Conservation (phyloP, 768 basidiomycete species). For the Leccinum boreale region DNA sequence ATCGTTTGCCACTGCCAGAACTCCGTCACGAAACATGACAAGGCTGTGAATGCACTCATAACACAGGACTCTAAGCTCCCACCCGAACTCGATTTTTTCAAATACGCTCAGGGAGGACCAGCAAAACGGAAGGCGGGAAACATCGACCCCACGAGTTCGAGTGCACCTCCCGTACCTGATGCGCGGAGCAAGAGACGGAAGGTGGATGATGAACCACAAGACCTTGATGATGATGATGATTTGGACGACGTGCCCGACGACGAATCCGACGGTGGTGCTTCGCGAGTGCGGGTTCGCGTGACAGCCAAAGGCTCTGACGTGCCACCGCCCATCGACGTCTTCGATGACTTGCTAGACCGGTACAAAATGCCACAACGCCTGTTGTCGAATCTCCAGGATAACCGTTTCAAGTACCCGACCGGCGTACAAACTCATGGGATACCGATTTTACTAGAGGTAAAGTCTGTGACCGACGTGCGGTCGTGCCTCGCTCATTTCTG, state of each 20-base stretch:
- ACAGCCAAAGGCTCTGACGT: constrained; percentile 70
- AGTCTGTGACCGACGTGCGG: constrained; percentile 17
- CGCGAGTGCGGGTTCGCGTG: constrained; percentile 57
- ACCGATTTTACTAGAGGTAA: constrained; percentile 76
- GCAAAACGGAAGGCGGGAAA: constrained; percentile 48
- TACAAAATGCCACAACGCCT: constrained; percentile 60
- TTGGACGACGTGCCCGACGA: constrained; percentile 21
- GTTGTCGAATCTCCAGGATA: constrained; percentile 57
- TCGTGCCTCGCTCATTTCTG: background rate
- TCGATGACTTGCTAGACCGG: constrained; percentile 55
- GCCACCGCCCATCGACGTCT: constrained; percentile 55
- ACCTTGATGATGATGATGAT: constrained; percentile 18
- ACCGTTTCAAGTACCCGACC: constrained; percentile 67
- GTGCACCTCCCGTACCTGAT: constrained; percentile 6
- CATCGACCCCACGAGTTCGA: constrained; percentile 13
- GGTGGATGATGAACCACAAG: constrained; percentile 24
- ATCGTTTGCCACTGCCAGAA: constrained; percentile 19
- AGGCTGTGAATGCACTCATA: constrained; percentile 20
- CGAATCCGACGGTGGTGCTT: constrained; percentile 18
- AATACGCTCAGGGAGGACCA: constrained; percentile 61
- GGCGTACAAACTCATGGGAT: constrained; percentile 79
- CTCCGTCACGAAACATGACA: constrained; percentile 19
- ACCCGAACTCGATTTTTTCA: constrained; percentile 87
- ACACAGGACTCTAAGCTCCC: constrained; percentile 56
- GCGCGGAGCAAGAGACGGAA: constrained; percentile 29